A percentile compares a stretch with the other conserved stretches of the same genome.
These are phyloP conservation scores for Coemansia sp. DNA, from an alignment of 371 early-diverging fungal species.

Conservation along the genomic window DNA sequence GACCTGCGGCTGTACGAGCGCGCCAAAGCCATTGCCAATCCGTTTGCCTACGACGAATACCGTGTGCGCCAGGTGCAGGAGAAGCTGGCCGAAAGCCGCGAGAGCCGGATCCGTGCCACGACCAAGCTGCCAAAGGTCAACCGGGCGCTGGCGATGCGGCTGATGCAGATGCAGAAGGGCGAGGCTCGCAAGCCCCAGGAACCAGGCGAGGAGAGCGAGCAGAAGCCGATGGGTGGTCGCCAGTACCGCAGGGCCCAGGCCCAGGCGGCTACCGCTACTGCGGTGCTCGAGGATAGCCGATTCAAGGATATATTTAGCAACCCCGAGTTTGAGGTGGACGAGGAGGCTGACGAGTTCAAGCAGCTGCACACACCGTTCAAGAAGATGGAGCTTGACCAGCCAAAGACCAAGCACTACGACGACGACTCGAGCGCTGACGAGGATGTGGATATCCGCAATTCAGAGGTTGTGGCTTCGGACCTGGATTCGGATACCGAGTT, in stretches of 20 bases:
- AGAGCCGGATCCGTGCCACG: constrained; percentile 85
- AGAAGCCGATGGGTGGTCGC: constrained; percentile 47
- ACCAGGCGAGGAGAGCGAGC: constrained; percentile 37
- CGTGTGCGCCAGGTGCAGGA: constrained; percentile 72
- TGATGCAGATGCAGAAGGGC: constrained; percentile 55
- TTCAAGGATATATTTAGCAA: constrained; percentile 88
- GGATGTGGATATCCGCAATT: constrained; percentile 31
- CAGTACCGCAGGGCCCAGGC: constrained; percentile 57
- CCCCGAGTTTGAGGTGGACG: constrained; percentile 93
- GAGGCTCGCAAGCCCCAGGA: constrained; percentile 30
- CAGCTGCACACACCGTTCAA: constrained; percentile 73
- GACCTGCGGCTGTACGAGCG: constrained; percentile 94
- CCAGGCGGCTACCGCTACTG: constrained; percentile 44
- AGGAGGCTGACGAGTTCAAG: constrained; percentile 79
- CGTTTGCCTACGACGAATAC: constrained; percentile 96
- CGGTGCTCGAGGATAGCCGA: constrained; percentile 76
- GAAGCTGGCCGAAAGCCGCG: constrained; percentile 82
- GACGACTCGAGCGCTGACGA: constrained; percentile 47
- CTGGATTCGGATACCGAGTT: constrained; percentile 10
- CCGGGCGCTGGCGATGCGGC: constrained; percentile 73
- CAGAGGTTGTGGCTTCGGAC: not conserved
- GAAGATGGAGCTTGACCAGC: constrained; percentile 8
- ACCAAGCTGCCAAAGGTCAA: constrained; percentile 92
- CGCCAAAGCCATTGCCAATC: constrained; percentile 93
- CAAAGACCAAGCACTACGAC: constrained; percentile 11